Percentiles rank a stretch among this genome's conserved stretches.
Evolutionary conservation across 805 yeast species (phyloP).

Genomic region (Ogataea naganishii): DNA sequence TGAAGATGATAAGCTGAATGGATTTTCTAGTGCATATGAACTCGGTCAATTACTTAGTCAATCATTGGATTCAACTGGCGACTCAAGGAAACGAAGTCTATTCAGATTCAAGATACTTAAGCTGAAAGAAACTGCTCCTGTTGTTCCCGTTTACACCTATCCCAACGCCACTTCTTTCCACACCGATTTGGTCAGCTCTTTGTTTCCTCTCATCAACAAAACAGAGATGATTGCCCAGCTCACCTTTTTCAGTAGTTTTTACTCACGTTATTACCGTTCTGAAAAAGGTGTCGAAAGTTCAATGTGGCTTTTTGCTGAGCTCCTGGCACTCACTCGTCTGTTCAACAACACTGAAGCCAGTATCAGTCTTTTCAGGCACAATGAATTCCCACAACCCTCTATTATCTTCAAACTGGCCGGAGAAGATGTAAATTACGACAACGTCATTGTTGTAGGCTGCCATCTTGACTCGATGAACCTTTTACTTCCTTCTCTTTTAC

Average conservation of each 20-base stretch:
- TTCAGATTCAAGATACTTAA: not conserved
- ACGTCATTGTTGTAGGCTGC: conserved; percentile 69
- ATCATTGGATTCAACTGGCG: too few relatives aligned
- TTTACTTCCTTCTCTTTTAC: conserved; percentile 53
- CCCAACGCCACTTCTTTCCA: conserved; percentile 36
- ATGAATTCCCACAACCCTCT: conserved; percentile 71
- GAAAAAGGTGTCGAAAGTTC: conserved; percentile 65
- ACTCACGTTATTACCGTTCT: conserved; percentile 69
- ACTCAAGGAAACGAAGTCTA: too few relatives aligned
- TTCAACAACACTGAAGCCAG: conserved; percentile 30
- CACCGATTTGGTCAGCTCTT: conserved; percentile 27
- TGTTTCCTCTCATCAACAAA: conserved; percentile 36
- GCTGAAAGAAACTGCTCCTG: conserved; percentile 5
- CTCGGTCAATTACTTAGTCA: too few relatives aligned
- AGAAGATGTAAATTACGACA: conserved; percentile 22
- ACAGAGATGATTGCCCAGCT: conserved; percentile 43
- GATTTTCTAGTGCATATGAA: too few relatives aligned
- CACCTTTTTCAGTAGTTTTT: conserved; percentile 58
- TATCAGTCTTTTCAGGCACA: conserved; percentile 58
- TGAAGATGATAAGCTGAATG: too few relatives aligned
- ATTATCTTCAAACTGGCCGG: conserved; percentile 62
- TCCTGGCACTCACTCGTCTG: conserved; percentile 21
- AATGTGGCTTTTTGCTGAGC: conserved; percentile 51
- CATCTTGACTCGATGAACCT: conserved; percentile 84
- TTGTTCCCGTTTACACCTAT: conserved; percentile 33